phyloP scores from a whole-genome alignment of 2,329 filamentous ascomycete genomes.

The Cladosporium halotolerans region DNA sequence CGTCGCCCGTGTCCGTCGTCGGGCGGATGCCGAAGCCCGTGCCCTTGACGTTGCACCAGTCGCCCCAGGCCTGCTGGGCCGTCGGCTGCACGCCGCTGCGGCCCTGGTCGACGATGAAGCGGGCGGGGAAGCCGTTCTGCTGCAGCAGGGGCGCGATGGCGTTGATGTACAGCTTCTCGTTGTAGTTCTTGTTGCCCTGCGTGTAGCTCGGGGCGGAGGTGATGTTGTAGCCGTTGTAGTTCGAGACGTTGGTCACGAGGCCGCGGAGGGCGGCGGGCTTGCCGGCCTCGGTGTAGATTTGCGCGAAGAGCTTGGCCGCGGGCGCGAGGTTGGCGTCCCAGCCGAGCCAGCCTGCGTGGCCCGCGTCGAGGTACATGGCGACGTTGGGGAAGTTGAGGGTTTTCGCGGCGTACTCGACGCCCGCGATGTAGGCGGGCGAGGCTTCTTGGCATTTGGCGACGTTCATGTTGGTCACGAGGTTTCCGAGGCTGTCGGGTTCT shows the following conservation, averaged over 20 bases:
- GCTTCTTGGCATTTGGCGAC: slow-evolving; percentile 51
- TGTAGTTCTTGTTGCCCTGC: slow-evolving; percentile 43
- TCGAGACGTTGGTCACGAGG: slow-evolving; percentile 52
- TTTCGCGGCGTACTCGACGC: slow-evolving; percentile 51
- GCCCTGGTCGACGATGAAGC: slow-evolving; percentile 52
- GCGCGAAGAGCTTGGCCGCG: slow-evolving; percentile 43
- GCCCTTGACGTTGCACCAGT: slow-evolving; percentile 62
- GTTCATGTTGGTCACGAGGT: slow-evolving; percentile 55
- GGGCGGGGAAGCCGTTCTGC: slow-evolving; percentile 44
- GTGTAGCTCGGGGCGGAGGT: slow-evolving; percentile 41
- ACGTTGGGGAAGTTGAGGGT: slow-evolving; percentile 56
- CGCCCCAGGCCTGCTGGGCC: slow-evolving; percentile 51
- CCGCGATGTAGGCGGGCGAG: slow-evolving; percentile 49
- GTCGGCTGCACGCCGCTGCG: slow-evolving; percentile 59
- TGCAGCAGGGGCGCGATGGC: slow-evolving; percentile 45
- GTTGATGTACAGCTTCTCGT: slow-evolving; percentile 49
- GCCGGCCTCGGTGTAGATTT: slow-evolving; percentile 43
- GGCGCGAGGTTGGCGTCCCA: slow-evolving; percentile 54
- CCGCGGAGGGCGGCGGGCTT: slow-evolving; percentile 45
- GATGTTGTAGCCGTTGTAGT: slow-evolving; percentile 52
- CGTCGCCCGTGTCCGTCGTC: slow-evolving; percentile 54
- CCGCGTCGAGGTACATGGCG: slow-evolving; percentile 58
- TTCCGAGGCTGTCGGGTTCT: slow-evolving; percentile 58
- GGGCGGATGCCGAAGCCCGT: slow-evolving; percentile 62
- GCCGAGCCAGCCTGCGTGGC: slow-evolving; percentile 59